Evolutionary conservation across 176 grass and related monocot species (phyloP), one percentile per base, ranked within the genome.

Genomic region (Phoenix roebelenii): DNA sequence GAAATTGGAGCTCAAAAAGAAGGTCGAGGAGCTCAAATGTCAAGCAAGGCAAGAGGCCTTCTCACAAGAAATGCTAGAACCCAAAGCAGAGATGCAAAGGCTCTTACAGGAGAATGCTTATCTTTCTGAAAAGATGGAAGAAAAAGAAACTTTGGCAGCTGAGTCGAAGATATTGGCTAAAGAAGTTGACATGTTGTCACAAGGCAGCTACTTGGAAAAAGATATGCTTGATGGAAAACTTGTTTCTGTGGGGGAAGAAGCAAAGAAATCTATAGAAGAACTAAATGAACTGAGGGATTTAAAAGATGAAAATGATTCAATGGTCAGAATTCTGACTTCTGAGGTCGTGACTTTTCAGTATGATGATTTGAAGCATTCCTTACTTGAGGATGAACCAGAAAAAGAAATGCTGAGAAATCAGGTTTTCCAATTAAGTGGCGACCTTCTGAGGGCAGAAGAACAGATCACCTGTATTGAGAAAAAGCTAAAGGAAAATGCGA

Each of bases 371-470:
- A 81, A 95, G 25, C 67, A 17, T 6, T 75, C 67, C 19, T 15
- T 95, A 61, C 89, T 81, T n/a, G 74, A 77, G 66, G 82, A 85
- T 15, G 69, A 85, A 60, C 76, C 72, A 39, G 85, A 95, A 79
- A 88, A 89, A 63, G 65, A 81, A 56, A 88, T 68, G 58, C 74
- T 85, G 55, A 74, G 77, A 23, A 82, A 71, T 52, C 74, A 79
- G 62, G 66, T 87, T 57, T 62, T 87, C 55, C 77, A 87, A 23
- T 62, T 87, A 23, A 66, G 79, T 64, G 75, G 74, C 57, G 50
- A 75, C 52, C 79, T 87, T 79, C 74, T 71, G 77, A 72, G 20
- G 57, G 77, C 20, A 49, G 74, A 86, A 25, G 61, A 60, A 16
- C 35, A 30, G 25, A 60, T 60, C 23, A 35, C 25, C 58, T 7